A percentile compares a stretch with the other conserved stretches of the same genome.
Conservation (phyloP, 116 monocot genomes). For the Trichopus zeylanicus region DNA sequence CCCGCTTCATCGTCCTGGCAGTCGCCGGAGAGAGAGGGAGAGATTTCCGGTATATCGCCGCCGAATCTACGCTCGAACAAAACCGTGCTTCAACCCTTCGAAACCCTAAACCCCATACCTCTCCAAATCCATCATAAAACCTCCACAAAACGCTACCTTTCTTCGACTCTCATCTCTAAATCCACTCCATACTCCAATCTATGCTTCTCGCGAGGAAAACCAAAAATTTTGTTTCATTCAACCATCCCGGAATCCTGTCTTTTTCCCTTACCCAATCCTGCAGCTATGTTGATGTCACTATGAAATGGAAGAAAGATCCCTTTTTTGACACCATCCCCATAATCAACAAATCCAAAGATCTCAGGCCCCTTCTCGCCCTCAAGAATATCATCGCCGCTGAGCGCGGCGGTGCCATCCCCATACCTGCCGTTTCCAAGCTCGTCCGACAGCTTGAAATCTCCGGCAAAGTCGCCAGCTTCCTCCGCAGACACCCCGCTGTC, state of each 20-base stretch:
- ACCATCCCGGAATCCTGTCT: neutral
- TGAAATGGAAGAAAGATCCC: constrained; percentile 75
- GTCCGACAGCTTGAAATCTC: constrained; percentile 34
- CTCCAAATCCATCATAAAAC: neutral
- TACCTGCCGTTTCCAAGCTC: constrained; percentile 71
- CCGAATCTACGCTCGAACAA: too few species aligned
- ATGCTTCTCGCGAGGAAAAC: neutral
- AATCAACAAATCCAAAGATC: constrained; percentile 37
- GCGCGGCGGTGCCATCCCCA: constrained; percentile 34
- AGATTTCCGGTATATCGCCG: too few species aligned
- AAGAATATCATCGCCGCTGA: constrained; percentile 40
- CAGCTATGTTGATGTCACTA: constrained; percentile 54
- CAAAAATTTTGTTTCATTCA: neutral
- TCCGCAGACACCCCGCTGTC: constrained; percentile 56
- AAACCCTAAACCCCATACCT: neutral
- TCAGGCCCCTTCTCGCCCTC: constrained; percentile 45
- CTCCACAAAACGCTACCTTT: too few species aligned
- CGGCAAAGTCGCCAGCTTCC: constrained; percentile 44
- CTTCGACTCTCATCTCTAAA: too few species aligned
- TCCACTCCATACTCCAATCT: neutral
- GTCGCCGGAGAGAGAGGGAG: too few species aligned
- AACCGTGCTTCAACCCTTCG: too few species aligned
- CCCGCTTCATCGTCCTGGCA: too few species aligned
- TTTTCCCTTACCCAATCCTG: constrained; percentile 10
- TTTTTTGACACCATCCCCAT: constrained; percentile 43